Base-by-base conservation (phyloP, 805 yeast species). In the Metschnikowia vanudenii region DNA sequence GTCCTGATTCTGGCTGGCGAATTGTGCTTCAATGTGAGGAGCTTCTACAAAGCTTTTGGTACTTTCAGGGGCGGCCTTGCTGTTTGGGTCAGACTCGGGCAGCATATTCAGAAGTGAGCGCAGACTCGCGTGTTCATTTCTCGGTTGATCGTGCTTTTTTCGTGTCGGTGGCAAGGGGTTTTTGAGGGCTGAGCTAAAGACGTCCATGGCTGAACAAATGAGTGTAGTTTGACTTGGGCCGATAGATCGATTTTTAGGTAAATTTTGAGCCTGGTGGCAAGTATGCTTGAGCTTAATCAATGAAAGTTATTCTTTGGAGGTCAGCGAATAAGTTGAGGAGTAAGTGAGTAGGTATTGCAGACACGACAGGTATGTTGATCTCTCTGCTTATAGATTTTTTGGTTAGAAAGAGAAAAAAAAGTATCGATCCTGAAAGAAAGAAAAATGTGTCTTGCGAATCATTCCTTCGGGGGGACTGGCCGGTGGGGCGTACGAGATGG, bases 81-180 rank as follows among this genome's bases (percentile, higher is more conserved):
- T 13, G 17, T 31, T n/a, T 16, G 35, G 36, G 22, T 26, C 29
- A 11, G 39, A 10, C 30, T 43, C 19, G n/a, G 46, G 37, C 37
- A 31, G 18, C 11, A 35, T 24, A 14, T 18, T 32, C 43, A 20
- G 40, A n/a, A n/a, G 39, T 45, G 16, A 18, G 53, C 57, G 68
- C 49, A 45, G 40, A 49, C 19, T 49, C 22, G 13, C 19, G 41
- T 16, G 19, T 39, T 30, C 43, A 11, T 37, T 9, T 24, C 41
- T 14, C 24, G 13, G 34, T 11, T 16, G 32, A n/a, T 36, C 39
- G 17, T 29, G 18, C 22, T 50, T 37, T 22, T 37, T 62, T 58
- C 57, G 64, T 48, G 47, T 59, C 43, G 74, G 73, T 5, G 74
- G 75, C n/a, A 60, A 52, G 2, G 73, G 71, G 45, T 58, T 63